A percentile compares a stretch with the other conserved stretches of the same genome.
These are phyloP conservation scores for Zopfia rhizophila DNA, from an alignment of 2,329 filamentous ascomycete genomes.

Conservation along the genomic window DNA sequence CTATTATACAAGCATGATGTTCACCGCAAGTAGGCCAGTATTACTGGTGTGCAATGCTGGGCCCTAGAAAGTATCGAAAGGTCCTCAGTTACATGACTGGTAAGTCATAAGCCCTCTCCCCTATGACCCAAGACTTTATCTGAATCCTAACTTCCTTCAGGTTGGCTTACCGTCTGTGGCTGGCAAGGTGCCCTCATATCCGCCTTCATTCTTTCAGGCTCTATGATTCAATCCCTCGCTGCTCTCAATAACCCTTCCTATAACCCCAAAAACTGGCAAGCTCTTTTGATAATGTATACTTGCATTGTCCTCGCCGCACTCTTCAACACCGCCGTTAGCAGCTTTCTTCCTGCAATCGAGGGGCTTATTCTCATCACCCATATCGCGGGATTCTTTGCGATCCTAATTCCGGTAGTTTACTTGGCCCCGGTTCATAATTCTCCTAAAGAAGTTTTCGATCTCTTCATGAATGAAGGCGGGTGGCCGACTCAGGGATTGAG, in stretches of 20 bases:
- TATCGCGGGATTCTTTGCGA: slow-evolving; percentile 59
- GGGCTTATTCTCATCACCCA: slow-evolving; percentile 57
- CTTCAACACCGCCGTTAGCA: slow-evolving; percentile 55
- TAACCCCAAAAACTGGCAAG: slow-evolving; percentile 58
- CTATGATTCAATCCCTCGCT: slow-evolving; percentile 43
- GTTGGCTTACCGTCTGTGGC: slow-evolving; percentile 55
- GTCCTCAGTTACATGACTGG: slow-evolving; percentile 56
- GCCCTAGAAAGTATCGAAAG: slow-evolving; percentile 49
- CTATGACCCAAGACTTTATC: too few species aligned
- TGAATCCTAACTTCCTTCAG: slow-evolving; percentile 29
- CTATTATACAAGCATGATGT: too few species aligned
- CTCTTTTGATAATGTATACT: slow-evolving; percentile 60
- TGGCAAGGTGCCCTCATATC: slow-evolving; percentile 51
- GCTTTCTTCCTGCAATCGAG: slow-evolving; percentile 57
- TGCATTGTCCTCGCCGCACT: slow-evolving; percentile 51
- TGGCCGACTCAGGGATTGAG: too few species aligned
- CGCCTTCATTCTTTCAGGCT: slow-evolving; percentile 36
- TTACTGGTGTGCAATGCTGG: slow-evolving; percentile 52
- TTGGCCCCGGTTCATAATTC: slow-evolving; percentile 39
- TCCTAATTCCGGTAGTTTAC: slow-evolving; percentile 49
- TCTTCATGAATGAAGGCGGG: neutral
- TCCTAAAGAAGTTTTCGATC: too few species aligned
- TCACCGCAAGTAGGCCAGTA: slow-evolving; percentile 48
- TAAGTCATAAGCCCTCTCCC: too few species aligned
- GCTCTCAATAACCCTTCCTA: slow-evolving; percentile 54